phyloP scores from a whole-genome alignment of 345 rosid species.

The Abelmoschus esculentus region DNA sequence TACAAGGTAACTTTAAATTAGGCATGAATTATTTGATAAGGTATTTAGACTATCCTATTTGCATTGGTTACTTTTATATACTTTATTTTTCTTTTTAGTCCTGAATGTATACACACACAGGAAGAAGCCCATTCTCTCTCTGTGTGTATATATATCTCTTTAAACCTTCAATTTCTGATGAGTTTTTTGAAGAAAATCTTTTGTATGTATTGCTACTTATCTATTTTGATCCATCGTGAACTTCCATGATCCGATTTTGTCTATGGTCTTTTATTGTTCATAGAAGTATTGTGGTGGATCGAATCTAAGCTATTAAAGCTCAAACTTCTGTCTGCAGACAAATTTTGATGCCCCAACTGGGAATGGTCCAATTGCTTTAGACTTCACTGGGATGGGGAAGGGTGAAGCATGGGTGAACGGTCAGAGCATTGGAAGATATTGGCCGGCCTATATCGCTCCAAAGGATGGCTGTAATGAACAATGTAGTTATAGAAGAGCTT shows the following conservation, averaged over 20 bases:
- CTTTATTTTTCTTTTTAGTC: not conserved
- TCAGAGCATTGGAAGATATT: conserved; percentile 89
- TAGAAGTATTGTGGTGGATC: not conserved
- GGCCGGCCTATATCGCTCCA: conserved; percentile 60
- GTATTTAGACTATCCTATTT: not conserved
- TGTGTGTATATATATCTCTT: too few relatives aligned
- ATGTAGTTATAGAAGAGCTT: conserved; percentile 73
- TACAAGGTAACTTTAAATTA: conserved; percentile 60
- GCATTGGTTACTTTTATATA: not conserved
- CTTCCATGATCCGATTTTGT: too few relatives aligned
- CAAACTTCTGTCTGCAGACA: conserved; percentile 36
- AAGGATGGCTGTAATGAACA: conserved; percentile 50
- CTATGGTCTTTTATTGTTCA: not conserved
- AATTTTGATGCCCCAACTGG: conserved; percentile 67
- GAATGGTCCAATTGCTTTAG: conserved; percentile 62
- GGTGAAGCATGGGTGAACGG: conserved; percentile 98
- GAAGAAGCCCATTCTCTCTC: too few relatives aligned
- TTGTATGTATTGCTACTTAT: too few relatives aligned
- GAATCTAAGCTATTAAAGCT: conserved; percentile 10
- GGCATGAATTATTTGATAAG: not conserved
- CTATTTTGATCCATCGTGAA: too few relatives aligned
- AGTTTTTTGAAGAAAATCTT: too few relatives aligned
- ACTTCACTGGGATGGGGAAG: conserved; percentile 86
- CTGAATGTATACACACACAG: not conserved
- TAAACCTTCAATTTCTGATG: too few relatives aligned